phyloP scores from a whole-genome alignment of 2,329 filamentous ascomycete species.

The Colletotrichum sp. region DNA sequence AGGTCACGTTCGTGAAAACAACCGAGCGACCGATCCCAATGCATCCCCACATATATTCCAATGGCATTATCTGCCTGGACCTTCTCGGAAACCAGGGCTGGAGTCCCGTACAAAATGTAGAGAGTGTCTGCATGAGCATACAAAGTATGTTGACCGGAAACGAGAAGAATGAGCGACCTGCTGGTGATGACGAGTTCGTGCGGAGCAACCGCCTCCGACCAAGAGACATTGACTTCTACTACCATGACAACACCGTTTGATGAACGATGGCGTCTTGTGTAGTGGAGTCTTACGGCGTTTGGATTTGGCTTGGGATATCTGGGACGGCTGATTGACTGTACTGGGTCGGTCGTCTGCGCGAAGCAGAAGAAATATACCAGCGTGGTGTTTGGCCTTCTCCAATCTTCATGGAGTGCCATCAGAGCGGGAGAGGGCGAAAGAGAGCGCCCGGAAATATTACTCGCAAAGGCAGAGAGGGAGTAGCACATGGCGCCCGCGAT shows the following conservation, averaged over 20 bases:
- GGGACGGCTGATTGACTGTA: background rate
- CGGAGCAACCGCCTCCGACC: slow-evolving; percentile 78
- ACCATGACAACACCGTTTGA: slow-evolving; percentile 82
- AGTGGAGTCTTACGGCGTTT: slow-evolving; percentile 5
- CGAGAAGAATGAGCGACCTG: slow-evolving; percentile 86
- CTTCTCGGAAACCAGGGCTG: slow-evolving; percentile 87
- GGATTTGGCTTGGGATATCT: slow-evolving; percentile 7
- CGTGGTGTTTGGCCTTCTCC: background rate
- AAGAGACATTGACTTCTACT: slow-evolving; percentile 90
- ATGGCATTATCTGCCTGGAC: slow-evolving; percentile 98
- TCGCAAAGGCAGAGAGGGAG: background rate
- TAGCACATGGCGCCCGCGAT: background rate
- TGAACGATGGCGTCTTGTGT: background rate
- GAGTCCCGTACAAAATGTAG: slow-evolving; percentile 96
- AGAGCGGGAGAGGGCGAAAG: background rate
- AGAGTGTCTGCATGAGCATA: slow-evolving; percentile 95
- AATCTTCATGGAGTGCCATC: background rate
- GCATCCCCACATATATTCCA: slow-evolving; percentile 97
- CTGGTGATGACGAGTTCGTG: slow-evolving; percentile 90
- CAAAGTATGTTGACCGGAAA: slow-evolving; percentile 99
- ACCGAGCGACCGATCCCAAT: slow-evolving; percentile 78
- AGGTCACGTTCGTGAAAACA: slow-evolving; percentile 84
- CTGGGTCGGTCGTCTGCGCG: background rate
- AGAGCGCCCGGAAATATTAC: background rate
- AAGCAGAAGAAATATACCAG: background rate